Conservation (phyloP, 129 eudicot genomes). For the Lactuca sativa region DNA sequence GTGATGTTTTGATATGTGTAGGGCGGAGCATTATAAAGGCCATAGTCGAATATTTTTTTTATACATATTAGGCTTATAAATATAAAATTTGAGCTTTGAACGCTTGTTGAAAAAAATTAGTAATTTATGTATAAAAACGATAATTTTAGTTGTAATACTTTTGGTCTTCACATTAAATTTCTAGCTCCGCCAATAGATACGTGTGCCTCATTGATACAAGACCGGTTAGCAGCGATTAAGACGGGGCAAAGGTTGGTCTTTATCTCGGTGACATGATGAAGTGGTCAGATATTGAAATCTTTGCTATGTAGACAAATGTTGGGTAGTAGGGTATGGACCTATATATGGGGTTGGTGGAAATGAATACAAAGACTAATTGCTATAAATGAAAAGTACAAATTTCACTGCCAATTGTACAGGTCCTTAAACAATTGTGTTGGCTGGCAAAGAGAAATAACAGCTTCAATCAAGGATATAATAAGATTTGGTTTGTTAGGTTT, state of each 20-base stretch:
- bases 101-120: too few species aligned
- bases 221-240: neutral
- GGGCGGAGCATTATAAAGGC: too few species aligned
- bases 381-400: constrained; percentile 17
- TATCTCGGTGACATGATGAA: constrained; percentile 15
- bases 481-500: constrained; percentile 24
- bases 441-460: constrained; percentile 14
- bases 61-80: too few species aligned
- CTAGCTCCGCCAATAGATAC: too few species aligned
- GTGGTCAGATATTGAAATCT: constrained; percentile 11
- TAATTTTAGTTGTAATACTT: too few species aligned
- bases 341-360: constrained; percentile 24
- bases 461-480: constrained; percentile 21
- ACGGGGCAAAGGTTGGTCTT: neutral
- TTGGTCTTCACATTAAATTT: too few species aligned
- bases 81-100: too few species aligned
- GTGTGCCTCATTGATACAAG: too few species aligned
- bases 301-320: neutral
- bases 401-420: constrained; percentile 22
- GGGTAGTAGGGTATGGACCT: constrained; percentile 19
- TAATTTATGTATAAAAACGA: too few species aligned
- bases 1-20: too few species aligned
- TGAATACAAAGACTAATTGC: constrained; percentile 10
- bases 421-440: neutral
- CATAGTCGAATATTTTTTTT: too few species aligned